Conservation (phyloP, 2,329 filamentous ascomycete genomes). For the Neoscytalidium dimidiatum region DNA sequence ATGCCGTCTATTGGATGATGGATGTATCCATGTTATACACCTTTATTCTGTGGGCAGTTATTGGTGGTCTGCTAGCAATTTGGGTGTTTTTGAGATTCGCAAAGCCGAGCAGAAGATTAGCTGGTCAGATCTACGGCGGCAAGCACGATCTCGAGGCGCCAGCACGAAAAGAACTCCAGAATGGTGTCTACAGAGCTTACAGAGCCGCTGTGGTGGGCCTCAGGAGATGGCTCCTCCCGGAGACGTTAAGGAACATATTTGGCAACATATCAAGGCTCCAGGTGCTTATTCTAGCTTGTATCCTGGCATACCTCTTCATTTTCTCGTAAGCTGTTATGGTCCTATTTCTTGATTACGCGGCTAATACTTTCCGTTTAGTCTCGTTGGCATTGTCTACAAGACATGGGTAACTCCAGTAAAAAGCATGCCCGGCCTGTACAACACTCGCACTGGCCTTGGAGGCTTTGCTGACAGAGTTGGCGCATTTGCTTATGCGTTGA, state of each 20-base stretch:
- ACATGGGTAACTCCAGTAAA: constrained; percentile 72
- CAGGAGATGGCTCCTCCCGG: constrained; percentile 61
- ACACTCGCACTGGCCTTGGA: constrained; percentile 66
- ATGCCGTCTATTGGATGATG: constrained; percentile 57
- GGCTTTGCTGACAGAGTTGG: constrained; percentile 71
- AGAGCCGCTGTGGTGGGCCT: constrained; percentile 43
- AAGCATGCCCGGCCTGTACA: constrained; percentile 54
- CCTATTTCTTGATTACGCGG: background rate
- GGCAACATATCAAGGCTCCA: constrained; percentile 70
- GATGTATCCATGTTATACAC: constrained; percentile 58
- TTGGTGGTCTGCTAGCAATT: constrained; percentile 50
- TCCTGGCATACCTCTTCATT: constrained; percentile 65
- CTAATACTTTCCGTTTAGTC: constrained; percentile 25
- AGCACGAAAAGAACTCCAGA: constrained; percentile 24
- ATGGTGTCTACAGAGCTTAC: constrained; percentile 29
- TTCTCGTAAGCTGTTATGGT: constrained; percentile 52
- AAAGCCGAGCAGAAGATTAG: constrained; percentile 25
- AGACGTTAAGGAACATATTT: constrained; percentile 60
- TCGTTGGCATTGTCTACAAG: constrained; percentile 68
- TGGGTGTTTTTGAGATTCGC: constrained; percentile 42
- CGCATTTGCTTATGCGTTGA: constrained; percentile 71
- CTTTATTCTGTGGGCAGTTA: constrained; percentile 58
- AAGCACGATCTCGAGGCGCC: constrained; percentile 26
- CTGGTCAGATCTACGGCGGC: constrained; percentile 12
- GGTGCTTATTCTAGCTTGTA: constrained; percentile 59